A percentile compares a stretch with the other conserved stretches of the same genome.
Evolutionary conservation across 768 basidiomycete genomes (phyloP).

Genomic region (Mycena amicta): DNA sequence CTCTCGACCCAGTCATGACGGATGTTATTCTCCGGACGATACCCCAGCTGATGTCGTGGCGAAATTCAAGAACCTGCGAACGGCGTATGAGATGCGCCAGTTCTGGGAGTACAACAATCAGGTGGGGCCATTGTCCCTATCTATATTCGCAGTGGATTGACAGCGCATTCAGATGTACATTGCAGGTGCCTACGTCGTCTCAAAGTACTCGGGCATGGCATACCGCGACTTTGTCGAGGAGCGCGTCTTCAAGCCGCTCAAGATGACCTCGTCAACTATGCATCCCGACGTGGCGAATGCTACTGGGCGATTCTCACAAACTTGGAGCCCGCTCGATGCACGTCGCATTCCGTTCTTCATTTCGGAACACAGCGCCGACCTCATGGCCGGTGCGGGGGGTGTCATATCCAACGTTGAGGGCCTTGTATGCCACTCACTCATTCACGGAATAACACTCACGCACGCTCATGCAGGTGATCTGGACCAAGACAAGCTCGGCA

Average conservation of each 20-base stretch:
- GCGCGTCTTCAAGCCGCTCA: too few relatives aligned
- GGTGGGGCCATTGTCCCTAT: not conserved
- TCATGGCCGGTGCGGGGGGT: slow-evolving; percentile 43
- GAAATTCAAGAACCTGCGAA: slow-evolving; percentile 30
- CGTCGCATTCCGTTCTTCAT: slow-evolving; percentile 21
- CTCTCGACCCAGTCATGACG: slow-evolving; percentile 30
- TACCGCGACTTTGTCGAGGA: too few relatives aligned
- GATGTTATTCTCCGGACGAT: slow-evolving; percentile 27
- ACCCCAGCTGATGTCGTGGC: slow-evolving; percentile 26
- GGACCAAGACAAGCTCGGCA: slow-evolving; percentile 39
- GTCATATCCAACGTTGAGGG: slow-evolving; percentile 46
- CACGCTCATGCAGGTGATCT: slow-evolving; percentile 34
- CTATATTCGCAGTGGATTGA: not conserved
- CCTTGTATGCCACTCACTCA: slow-evolving; percentile 34
- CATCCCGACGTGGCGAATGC: too few relatives aligned
- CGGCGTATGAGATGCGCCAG: slow-evolving; percentile 35
- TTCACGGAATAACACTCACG: not conserved
- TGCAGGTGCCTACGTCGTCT: slow-evolving; percentile 34
- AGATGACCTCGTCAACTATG: too few relatives aligned
- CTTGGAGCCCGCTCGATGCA: slow-evolving; percentile 7
- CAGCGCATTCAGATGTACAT: slow-evolving; percentile 38
- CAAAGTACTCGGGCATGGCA: too few relatives aligned
- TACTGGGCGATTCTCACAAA: slow-evolving; percentile 19
- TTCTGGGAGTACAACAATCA: too few relatives aligned
- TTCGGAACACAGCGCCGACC: slow-evolving; percentile 24